Percentiles rank a stretch among this genome's conserved stretches.
Evolutionary conservation across 1,284 basidiomycete genomes (phyloP).

Genomic region (Peniophora sp.): DNA sequence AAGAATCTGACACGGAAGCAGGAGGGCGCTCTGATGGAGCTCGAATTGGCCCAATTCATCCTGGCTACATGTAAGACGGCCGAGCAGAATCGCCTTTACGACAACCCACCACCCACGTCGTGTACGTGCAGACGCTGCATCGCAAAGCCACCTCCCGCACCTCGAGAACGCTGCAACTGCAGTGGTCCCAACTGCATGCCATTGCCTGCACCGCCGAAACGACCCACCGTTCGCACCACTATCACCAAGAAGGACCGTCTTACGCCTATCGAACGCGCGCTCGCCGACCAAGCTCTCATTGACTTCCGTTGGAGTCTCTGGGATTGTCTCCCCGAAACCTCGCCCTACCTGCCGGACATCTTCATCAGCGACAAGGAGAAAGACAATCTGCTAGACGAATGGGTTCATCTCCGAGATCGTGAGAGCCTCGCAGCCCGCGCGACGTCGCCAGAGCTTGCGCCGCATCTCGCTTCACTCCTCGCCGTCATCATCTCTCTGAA

Average conservation of each 20-base stretch:
- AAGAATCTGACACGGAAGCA: background rate
- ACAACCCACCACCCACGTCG: conserved; percentile 5
- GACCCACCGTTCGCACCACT: background rate
- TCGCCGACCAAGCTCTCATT: background rate
- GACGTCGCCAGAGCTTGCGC: background rate
- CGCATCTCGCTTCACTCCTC: background rate
- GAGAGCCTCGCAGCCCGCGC: background rate
- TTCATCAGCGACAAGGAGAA: background rate
- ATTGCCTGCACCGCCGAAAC: background rate
- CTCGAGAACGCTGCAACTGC: background rate
- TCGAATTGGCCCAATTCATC: conserved; percentile 5
- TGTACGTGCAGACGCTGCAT: conserved; percentile 1
- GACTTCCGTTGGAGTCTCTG: background rate
- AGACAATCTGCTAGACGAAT: background rate
- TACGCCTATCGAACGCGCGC: background rate
- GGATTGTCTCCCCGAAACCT: background rate
- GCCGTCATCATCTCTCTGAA: too few relatives aligned
- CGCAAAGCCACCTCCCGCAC: background rate
- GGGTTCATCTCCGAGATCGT: background rate
- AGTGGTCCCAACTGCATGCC: background rate
- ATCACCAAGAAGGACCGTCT: background rate
- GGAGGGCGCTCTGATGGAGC: conserved; percentile 2
- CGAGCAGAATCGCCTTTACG: conserved; percentile 6
- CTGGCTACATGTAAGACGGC: conserved; percentile 5
- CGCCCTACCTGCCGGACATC: background rate